A percentile compares a stretch with the other conserved stretches of the same genome.
These are phyloP conservation scores for Talaromyces albobiverticillius DNA, from an alignment of 2,329 filamentous ascomycete species.

Conservation along the genomic window DNA sequence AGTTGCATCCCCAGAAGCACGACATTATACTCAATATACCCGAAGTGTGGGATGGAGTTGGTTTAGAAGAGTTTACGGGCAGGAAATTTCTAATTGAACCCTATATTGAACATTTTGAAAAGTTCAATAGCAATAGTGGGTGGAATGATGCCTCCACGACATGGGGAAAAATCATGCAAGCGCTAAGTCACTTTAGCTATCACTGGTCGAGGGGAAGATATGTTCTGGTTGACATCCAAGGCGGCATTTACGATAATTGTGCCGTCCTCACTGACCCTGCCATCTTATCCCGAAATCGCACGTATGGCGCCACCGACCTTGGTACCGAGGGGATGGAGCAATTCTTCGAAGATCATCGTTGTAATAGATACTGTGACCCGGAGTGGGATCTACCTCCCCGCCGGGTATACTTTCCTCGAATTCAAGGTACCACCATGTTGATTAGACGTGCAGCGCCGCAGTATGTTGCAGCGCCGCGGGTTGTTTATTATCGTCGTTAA, in stretches of 20 bases:
- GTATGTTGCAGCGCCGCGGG: background rate
- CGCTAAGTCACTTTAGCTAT: constrained; percentile 1
- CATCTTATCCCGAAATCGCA: constrained; percentile 32
- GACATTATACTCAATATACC: background rate
- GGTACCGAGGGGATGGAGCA: background rate
- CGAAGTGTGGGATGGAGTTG: background rate
- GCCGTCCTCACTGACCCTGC: constrained; percentile 42
- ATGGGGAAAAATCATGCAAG: background rate
- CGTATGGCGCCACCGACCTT: background rate
- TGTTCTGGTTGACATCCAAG: constrained; percentile 45
- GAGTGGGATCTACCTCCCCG: background rate
- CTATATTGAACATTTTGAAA: background rate
- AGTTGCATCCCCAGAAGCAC: too few relatives aligned
- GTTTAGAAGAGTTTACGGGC: background rate
- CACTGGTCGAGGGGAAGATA: constrained; percentile 24
- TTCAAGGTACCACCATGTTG: background rate
- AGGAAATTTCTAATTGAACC: background rate
- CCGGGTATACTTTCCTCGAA: background rate
- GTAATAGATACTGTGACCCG: background rate
- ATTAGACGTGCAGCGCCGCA: background rate
- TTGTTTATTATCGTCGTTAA: too few relatives aligned
- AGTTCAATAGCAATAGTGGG: background rate
- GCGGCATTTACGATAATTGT: constrained; percentile 36
- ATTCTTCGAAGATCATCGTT: background rate
- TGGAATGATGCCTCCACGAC: background rate